Percentiles rank a stretch among this genome's conserved stretches.
phyloP scores from a whole-genome alignment of 495 filamentous ascomycete species.

The Daldinia vernicosa region DNA sequence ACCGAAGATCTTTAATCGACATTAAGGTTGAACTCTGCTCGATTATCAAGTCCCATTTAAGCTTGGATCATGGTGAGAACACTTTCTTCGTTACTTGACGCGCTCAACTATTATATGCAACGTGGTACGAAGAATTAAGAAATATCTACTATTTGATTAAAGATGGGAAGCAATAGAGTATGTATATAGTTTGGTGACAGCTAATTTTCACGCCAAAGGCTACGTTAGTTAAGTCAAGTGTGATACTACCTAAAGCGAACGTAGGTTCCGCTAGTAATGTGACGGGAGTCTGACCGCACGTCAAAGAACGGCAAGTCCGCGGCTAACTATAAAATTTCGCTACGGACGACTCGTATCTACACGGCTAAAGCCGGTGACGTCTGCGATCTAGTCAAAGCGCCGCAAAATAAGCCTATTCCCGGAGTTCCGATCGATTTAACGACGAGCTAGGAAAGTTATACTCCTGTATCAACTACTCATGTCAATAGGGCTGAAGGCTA shows the following conservation, averaged over 20 bases:
- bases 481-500: not conserved
- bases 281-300: not conserved
- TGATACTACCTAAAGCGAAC: not conserved
- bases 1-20: not conserved
- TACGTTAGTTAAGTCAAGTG: not conserved
- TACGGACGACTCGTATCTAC: slow-evolving; percentile 3
- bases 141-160: not conserved
- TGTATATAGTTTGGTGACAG: not conserved
- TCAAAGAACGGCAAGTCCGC: not conserved
- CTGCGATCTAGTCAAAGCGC: slow-evolving; percentile 3
- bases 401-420: not conserved
- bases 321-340: not conserved
- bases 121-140: not conserved
- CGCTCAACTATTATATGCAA: not conserved
- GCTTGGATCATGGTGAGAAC: not conserved
- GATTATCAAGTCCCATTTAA: not conserved
- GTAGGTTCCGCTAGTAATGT: not conserved
- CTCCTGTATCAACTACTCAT: not conserved
- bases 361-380: not conserved
- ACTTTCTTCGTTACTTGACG: not conserved
- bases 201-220: not conserved
- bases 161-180: not conserved
- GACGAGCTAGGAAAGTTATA: not conserved
- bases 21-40: not conserved
- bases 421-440: too few relatives aligned